Conservation (phyloP, 192 early-diverging fungal genomes). For the Backusella tuberculispora region DNA sequence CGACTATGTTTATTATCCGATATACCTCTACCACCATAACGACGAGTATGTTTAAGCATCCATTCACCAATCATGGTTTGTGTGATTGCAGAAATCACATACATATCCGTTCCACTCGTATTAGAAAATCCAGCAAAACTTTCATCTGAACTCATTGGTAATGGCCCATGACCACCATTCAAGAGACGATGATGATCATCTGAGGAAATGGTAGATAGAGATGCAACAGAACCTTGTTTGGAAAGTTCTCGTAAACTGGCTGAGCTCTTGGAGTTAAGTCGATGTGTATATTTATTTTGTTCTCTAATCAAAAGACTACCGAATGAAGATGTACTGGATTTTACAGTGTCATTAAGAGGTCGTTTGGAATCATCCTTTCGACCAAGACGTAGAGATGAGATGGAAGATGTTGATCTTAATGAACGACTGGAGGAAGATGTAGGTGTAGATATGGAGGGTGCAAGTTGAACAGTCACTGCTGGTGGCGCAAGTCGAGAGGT, state of each 20-base stretch:
- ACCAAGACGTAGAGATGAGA: slow-evolving; percentile 28
- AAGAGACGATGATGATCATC: not conserved
- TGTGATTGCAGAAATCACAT: slow-evolving; percentile 73
- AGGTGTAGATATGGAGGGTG: slow-evolving; percentile 36
- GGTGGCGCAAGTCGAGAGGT: slow-evolving; percentile 26
- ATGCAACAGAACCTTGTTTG: not conserved
- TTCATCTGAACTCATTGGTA: slow-evolving; percentile 8
- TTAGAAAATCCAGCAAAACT: slow-evolving; percentile 2
- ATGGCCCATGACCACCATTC: not conserved
- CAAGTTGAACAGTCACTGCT: slow-evolving; percentile 23
- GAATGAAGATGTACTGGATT: not conserved
- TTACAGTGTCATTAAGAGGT: not conserved
- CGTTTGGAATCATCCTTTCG: not conserved
- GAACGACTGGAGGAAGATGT: slow-evolving; percentile 4
- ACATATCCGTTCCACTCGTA: slow-evolving; percentile 27
- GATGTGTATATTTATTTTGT: slow-evolving; percentile 8
- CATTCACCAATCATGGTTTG: slow-evolving; percentile 83
- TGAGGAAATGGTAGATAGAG: slow-evolving; percentile 26
- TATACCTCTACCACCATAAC: slow-evolving; percentile 52
- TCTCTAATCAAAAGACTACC: slow-evolving; percentile 24
- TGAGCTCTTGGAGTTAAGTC: not conserved
- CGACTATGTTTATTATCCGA: slow-evolving; percentile 73
- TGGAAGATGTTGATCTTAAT: slow-evolving; percentile 22
- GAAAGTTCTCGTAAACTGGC: slow-evolving; percentile 1
- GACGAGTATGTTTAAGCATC: slow-evolving; percentile 74